A percentile compares a stretch with the other conserved stretches of the same genome.
Evolutionary conservation across 2,329 filamentous ascomycete species (phyloP).

Genomic region (Cladosporium sp.): DNA sequence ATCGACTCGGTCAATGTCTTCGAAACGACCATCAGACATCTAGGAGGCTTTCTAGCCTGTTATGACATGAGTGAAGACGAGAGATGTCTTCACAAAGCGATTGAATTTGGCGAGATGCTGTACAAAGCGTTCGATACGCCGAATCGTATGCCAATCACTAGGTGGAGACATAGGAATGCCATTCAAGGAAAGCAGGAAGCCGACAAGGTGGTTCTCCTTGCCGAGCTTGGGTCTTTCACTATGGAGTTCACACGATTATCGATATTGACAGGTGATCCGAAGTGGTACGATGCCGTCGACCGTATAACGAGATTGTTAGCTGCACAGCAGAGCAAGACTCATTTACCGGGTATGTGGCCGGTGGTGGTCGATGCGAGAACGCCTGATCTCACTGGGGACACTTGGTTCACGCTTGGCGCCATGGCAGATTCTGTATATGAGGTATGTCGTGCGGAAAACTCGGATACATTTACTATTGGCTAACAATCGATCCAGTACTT

Average conservation of each 20-base stretch:
- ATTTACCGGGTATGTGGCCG: conserved; percentile 47
- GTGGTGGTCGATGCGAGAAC: conserved; percentile 39
- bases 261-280: conserved; percentile 41
- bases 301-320: conserved; percentile 41
- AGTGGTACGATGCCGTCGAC: conserved; percentile 45
- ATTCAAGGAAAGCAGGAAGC: conserved; percentile 37
- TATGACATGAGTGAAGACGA: conserved; percentile 35
- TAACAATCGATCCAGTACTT: conserved; percentile 30
- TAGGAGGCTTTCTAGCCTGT: conserved; percentile 34
- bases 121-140: conserved; percentile 47
- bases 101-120: conserved; percentile 40
- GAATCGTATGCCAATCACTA: conserved; percentile 42
- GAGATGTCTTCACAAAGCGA: conserved; percentile 33
- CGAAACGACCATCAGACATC: conserved; percentile 46
- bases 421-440: conserved; percentile 37
- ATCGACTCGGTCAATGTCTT: conserved; percentile 44
- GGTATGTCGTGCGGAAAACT: not conserved
- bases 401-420: conserved; percentile 32
- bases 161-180: conserved; percentile 40
- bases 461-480: not conserved
- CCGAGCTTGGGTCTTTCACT: conserved; percentile 45
- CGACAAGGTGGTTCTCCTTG: conserved; percentile 39
- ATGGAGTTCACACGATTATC: conserved; percentile 48
- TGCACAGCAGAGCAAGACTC: conserved; percentile 39
- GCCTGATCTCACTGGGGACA: conserved; percentile 39